Evolutionary conservation across 129 eudicot species (phyloP).

Genomic region (Glebionis coronaria): DNA sequence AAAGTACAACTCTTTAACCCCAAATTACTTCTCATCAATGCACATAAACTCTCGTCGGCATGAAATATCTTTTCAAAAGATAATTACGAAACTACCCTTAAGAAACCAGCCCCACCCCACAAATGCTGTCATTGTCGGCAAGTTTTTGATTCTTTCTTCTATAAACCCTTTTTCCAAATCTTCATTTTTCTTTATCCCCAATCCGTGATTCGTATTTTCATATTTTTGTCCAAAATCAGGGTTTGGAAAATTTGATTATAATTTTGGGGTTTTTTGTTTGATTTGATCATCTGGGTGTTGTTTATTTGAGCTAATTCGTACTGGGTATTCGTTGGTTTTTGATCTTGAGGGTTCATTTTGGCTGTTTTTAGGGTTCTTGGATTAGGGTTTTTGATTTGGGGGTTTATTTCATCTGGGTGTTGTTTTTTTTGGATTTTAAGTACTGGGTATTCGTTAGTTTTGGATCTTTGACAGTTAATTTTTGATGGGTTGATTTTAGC

Average conservation of each 20-base stretch:
- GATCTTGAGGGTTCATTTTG: not conserved
- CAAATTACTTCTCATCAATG: too few species aligned
- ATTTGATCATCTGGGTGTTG: too few species aligned
- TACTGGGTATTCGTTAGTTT: too few species aligned
- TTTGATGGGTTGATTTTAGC: slow-evolving; percentile 4
- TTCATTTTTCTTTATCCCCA: not conserved
- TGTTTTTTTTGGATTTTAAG: not conserved
- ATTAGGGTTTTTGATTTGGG: slow-evolving; percentile 8
- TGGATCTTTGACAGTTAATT: not conserved
- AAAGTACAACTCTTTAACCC: too few species aligned
- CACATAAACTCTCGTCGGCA: slow-evolving; percentile 22
- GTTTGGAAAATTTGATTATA: too few species aligned
- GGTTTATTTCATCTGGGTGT: slow-evolving; percentile 17
- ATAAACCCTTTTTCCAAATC: slow-evolving; percentile 27
- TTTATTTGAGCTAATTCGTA: too few species aligned
- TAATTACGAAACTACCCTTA: slow-evolving; percentile 15
- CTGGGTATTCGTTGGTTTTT: too few species aligned
- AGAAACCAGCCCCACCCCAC: slow-evolving; percentile 23
- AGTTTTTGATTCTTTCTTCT: slow-evolving; percentile 15
- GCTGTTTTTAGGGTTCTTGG: slow-evolving; percentile 2
- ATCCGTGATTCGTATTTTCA: slow-evolving; percentile 2
- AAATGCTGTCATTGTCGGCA: slow-evolving; percentile 23
- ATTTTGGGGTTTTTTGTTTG: too few species aligned
- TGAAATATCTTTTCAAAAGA: slow-evolving; percentile 12
- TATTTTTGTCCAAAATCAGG: not conserved